Conservation (phyloP, 768 basidiomycete species). For the Cystofilobasidium ferigula region DNA sequence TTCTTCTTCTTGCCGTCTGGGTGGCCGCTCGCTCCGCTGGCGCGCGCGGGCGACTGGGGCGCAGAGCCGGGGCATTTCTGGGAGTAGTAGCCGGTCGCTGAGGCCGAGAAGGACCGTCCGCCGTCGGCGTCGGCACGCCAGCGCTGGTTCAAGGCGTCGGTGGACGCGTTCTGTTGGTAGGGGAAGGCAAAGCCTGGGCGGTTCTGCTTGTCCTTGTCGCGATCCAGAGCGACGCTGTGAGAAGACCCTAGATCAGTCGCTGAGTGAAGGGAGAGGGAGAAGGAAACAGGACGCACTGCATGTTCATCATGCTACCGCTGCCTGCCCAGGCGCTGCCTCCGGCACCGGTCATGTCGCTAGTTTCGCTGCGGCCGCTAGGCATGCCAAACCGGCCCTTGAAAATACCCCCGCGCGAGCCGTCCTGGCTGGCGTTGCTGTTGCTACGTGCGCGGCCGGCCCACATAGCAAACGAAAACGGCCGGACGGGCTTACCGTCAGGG, state of each 20-base stretch:
- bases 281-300: constrained; percentile 36
- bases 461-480: constrained; percentile 40
- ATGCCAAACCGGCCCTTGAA: constrained; percentile 24
- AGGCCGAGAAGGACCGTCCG: not conserved
- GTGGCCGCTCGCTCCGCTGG: not conserved
- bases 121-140: constrained; percentile 29
- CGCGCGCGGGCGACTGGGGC: not conserved
- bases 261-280: not conserved
- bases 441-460: constrained; percentile 35
- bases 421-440: constrained; percentile 19
- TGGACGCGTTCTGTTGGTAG: constrained; percentile 29
- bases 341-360: constrained; percentile 35
- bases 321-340: constrained; percentile 39
- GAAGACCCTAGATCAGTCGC: too few species aligned
- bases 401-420: constrained; percentile 12
- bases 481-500: constrained; percentile 22
- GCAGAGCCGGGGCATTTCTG: not conserved
- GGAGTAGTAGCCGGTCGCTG: not conserved
- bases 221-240: constrained; percentile 37
- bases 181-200: constrained; percentile 28
- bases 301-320: constrained; percentile 41
- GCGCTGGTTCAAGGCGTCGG: constrained; percentile 31
- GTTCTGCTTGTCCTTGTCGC: constrained; percentile 29
- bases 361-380: constrained; percentile 27
- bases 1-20: constrained; percentile 34